Evolutionary conservation across 1,284 basidiomycete genomes (phyloP), one percentile per base, ranked within the genome.

Genomic region (Peniophora sp.): DNA sequence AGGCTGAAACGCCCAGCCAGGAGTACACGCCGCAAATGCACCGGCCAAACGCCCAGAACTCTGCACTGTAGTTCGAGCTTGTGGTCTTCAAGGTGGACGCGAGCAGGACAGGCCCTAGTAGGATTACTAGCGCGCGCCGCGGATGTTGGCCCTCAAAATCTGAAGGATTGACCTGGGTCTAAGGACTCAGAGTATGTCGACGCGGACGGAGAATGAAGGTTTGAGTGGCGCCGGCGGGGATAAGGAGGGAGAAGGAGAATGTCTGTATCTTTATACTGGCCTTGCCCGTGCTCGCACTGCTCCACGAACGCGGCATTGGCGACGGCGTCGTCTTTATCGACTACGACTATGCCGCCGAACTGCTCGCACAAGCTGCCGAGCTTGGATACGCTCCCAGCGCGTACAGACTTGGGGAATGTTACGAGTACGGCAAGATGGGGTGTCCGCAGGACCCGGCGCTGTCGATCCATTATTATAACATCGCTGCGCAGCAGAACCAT

Each of bases 21-120:
- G 91, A 93, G 68, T 91, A 91, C 59, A 99, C 96, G 2, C 83
- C 99, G 54, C 93, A 97, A 67, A 83, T 97, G 52, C 99, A 99
- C 73, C 89, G 97, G 43, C 83, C 89, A 45, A 99, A 99, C 66
- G 96, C 96, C 0, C 94, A 97, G 72, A 94, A 99, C 68, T 94
- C 96, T 0, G 92, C 97, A 64, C 75, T 97, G 53, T 95, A 96
- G 65, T 99, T 96, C 72, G 96, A 99, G 68, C 97, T 99, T 60
- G 92, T 95, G 49, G 92, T 96, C 14, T 98, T 99, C 74, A 95
- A 97, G 89, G 88, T 99, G 61, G 97, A 98, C 64, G 92, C 95
- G 34, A 87, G 89, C 50, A 95, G 94, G 69, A 83, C 85, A 1
- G 79, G 92, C 66, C 83, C 85, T 44, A 86, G n/a, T n/a, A n/a